phyloP scores from a whole-genome alignment of 2,329 filamentous ascomycete genomes.

The Purpureocillium takamizusanense region DNA sequence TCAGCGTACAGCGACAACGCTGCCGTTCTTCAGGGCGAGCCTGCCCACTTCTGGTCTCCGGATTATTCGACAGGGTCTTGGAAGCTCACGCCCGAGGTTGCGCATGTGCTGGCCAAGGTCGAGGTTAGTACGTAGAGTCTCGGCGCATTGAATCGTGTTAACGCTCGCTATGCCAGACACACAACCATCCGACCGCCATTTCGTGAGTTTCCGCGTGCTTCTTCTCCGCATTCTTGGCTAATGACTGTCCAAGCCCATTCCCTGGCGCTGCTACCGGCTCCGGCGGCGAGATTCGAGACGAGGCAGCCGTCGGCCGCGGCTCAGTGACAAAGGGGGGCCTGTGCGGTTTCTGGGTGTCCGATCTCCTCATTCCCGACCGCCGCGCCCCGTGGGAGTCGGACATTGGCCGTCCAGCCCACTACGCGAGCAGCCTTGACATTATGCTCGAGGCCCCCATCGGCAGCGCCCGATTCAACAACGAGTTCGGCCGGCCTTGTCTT shows the following conservation, averaged over 20 bases:
- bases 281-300: slow-evolving; percentile 91
- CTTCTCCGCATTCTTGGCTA: background rate
- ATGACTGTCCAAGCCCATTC: slow-evolving; percentile 44
- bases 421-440: slow-evolving; percentile 89
- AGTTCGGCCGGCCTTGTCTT: slow-evolving; percentile 86
- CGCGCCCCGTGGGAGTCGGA: slow-evolving; percentile 84
- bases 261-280: slow-evolving; percentile 90
- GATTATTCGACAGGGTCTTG: slow-evolving; percentile 80
- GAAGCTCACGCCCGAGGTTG: slow-evolving; percentile 75
- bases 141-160: background rate
- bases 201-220: slow-evolving; percentile 32
- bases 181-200: slow-evolving; percentile 95
- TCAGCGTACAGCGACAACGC: slow-evolving; percentile 98
- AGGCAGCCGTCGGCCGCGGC: slow-evolving; percentile 86
- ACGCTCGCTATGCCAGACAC: slow-evolving; percentile 41
- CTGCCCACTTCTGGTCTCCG: slow-evolving; percentile 64
- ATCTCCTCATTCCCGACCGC: slow-evolving; percentile 79
- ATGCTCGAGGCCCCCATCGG: slow-evolving; percentile 97
- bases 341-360: slow-evolving; percentile 89
- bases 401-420: slow-evolving; percentile 81
- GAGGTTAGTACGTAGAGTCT: slow-evolving; percentile 35
- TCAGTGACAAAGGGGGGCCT: slow-evolving; percentile 90
- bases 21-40: slow-evolving; percentile 55
- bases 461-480: slow-evolving; percentile 93
- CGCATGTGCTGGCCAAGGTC: slow-evolving; percentile 87